Evolutionary conservation across 768 basidiomycete genomes (phyloP), one percentile per base, ranked within the genome.

Genomic region (Lanmaoa rubissima): DNA sequence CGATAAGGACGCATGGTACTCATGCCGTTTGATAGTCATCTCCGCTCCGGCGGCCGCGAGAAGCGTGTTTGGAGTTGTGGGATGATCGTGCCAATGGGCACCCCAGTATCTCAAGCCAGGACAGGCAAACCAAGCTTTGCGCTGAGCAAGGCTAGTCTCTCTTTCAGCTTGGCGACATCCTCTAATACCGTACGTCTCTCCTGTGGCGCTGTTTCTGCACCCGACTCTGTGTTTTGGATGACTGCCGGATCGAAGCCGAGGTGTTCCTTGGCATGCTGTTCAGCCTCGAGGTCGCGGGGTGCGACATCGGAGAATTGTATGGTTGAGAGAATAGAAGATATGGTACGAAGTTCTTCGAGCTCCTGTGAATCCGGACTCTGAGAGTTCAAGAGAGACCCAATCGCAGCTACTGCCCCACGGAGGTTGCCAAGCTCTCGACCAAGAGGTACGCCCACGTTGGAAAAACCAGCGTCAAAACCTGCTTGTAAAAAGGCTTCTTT

Each of bases 401-500:
- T 67, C 0, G 85, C 87, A 9, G 86, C 80, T 0, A 85, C 78
- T 26, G 79, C 72, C 0, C 95, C 97, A 24, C 94, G 84, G 17
- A 96, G 75, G 39, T 78, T 68, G 4, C 96, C 96, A 2, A 98
- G 70, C 58, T 90, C 80, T 26, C 86, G 82, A 1, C 94, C 93
- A 16, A 89, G 71, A 0, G 90, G 88, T 3, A 79, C 85, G 1
- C 94, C 92, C 11, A 84, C 75, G 14, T 74, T 70, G 1, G 86
- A 85, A 65, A 92, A 98, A 2, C 92, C 94, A 4, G 79, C 75
- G 71, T 99, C 92, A 65, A 99, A 98, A 1, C 96, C 96, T 60
- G 85, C 77, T 65, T 99, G 96, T 2, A 98, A 78, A 3, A 86
- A 86, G 0, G 82, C 78, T 69, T 95, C 89, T 70, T 98, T 98